A percentile compares a stretch with the other conserved stretches of the same genome.
phyloP scores from a whole-genome alignment of 768 basidiomycete species.

The Steccherinum ochraceum region DNA sequence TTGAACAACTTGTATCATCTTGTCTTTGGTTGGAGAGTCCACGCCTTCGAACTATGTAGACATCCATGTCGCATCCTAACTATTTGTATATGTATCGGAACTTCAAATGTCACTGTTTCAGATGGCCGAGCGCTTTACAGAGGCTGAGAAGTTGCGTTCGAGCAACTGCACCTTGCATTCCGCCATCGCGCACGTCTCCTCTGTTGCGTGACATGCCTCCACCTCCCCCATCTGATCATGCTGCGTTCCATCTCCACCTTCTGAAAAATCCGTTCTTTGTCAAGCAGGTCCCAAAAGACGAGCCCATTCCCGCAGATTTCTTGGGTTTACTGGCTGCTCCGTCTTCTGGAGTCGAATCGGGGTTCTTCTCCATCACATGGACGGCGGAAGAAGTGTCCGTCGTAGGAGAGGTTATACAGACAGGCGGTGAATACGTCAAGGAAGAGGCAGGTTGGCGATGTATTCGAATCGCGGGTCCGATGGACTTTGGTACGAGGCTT shows the following conservation, averaged over 20 bases:
- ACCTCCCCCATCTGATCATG: constrained; percentile 39
- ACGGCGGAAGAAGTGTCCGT: constrained; percentile 59
- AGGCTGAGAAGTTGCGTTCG: no score
- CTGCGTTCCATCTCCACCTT: constrained; percentile 43
- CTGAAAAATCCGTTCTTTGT: constrained; percentile 39
- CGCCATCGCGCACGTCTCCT: no score
- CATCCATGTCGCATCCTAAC: no score
- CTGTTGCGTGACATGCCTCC: no score
- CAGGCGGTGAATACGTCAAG: constrained; percentile 22
- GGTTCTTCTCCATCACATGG: constrained; percentile 54
- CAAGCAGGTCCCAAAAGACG: constrained; percentile 30
- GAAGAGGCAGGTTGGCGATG: constrained; percentile 43
- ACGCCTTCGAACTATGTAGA: no score
- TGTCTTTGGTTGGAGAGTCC: no score
- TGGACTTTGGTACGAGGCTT: constrained; percentile 48
- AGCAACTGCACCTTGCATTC: no score
- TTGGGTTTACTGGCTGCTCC: neutral
- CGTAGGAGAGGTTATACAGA: constrained; percentile 42
- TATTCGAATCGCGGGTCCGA: constrained; percentile 58
- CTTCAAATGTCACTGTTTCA: no score
- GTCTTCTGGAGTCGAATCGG: constrained; percentile 31
- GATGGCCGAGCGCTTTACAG: no score
- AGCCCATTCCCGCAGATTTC: constrained; percentile 8
- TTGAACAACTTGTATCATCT: no score
- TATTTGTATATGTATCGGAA: no score